A percentile compares a stretch with the other conserved stretches of the same genome.
Conservation (phyloP, 208 protist species). For the Porcisia hertigi region DNA sequence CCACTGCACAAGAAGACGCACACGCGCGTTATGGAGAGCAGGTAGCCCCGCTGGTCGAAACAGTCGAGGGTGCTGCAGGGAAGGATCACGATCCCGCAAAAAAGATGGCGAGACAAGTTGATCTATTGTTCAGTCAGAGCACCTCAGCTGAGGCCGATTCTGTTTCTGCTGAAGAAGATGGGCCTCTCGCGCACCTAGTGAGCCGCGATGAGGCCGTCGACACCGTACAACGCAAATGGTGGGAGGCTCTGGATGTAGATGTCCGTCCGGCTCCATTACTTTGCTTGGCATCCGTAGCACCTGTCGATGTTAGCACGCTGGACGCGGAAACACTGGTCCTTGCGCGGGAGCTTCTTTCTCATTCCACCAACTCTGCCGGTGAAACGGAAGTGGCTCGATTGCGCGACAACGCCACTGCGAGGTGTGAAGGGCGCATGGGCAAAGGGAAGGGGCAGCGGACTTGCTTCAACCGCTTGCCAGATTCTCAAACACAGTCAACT, state of each 20-base stretch:
- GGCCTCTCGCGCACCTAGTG: not conserved
- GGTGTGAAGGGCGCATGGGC: not conserved
- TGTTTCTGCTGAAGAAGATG: not conserved
- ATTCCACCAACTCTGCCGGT: not conserved
- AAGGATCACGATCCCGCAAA: not conserved
- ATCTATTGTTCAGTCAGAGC: not conserved
- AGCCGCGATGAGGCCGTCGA: conserved; percentile 15
- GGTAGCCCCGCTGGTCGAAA: not conserved
- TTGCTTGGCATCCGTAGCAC: not conserved
- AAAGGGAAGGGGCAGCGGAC: not conserved
- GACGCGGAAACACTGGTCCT: conserved; percentile 10
- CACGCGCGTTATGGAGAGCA: not conserved
- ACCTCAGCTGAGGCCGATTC: not conserved
- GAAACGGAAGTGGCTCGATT: not conserved
- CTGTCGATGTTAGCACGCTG: not conserved
- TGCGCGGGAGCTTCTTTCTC: conserved; percentile 5
- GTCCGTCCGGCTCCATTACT: conserved; percentile 6
- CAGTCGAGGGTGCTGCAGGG: not conserved
- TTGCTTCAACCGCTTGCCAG: not conserved
- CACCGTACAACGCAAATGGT: conserved; percentile 26
- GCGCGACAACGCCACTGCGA: not conserved
- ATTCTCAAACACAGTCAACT: not conserved
- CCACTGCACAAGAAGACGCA: not conserved
- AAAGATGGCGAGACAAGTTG: not conserved
- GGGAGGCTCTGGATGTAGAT: conserved; percentile 18